These are phyloP conservation scores for Talaromyces sp. DNA, from an alignment of 2,329 filamentous ascomycete genomes.

Conservation along the genomic window DNA sequence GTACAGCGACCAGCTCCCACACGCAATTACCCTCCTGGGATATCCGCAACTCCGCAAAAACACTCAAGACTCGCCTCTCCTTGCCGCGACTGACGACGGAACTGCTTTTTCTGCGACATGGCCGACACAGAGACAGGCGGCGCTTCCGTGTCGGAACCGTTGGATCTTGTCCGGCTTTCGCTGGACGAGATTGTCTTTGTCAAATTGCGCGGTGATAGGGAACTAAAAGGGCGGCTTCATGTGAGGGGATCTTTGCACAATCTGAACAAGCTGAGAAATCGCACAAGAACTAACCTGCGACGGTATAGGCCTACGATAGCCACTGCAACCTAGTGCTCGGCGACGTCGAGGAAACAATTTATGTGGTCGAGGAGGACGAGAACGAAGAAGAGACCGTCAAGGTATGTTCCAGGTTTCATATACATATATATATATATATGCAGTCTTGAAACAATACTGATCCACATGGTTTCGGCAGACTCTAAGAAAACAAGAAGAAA, in stretches of 20 bases:
- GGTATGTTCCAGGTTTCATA: slow-evolving; percentile 44
- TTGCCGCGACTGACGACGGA: background rate
- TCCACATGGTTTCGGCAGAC: slow-evolving; percentile 52
- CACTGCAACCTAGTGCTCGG: slow-evolving; percentile 96
- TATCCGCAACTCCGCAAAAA: background rate
- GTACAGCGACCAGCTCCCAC: background rate
- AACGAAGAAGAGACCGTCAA: slow-evolving; percentile 70
- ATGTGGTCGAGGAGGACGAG: slow-evolving; percentile 81
- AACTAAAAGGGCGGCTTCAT: slow-evolving; percentile 91
- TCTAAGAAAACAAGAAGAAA: slow-evolving; percentile 94
- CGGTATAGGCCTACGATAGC: slow-evolving; percentile 82
- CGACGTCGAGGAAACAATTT: slow-evolving; percentile 96
- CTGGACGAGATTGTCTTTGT: slow-evolving; percentile 96
- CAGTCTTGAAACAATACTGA: background rate
- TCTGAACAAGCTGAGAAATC: background rate
- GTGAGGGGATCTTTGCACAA: slow-evolving; percentile 49
- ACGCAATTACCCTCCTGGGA: background rate
- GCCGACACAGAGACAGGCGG: slow-evolving; percentile 72
- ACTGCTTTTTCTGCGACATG: slow-evolving; percentile 50
- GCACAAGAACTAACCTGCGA: background rate
- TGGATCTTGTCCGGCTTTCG: slow-evolving; percentile 90
- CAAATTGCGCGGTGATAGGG: slow-evolving; percentile 90
- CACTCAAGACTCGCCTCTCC: background rate
- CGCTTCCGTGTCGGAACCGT: slow-evolving; percentile 76
- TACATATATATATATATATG: background rate